A percentile compares a stretch with the other conserved stretches of the same genome.
phyloP scores from a whole-genome alignment of 371 early-diverging fungal genomes.

The Mortierella sp. region DNA sequence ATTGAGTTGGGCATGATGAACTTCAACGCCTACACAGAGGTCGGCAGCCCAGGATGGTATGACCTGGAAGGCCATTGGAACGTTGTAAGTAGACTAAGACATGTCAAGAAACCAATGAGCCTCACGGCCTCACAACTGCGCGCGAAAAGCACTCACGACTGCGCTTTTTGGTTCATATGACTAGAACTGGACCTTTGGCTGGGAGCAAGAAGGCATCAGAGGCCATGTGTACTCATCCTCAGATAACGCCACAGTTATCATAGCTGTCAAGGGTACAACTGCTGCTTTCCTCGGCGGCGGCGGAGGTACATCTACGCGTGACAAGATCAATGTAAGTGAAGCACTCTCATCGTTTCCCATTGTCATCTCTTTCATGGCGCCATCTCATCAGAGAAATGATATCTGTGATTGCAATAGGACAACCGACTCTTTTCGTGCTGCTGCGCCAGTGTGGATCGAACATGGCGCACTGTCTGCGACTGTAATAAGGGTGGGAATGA shows the following conservation, averaged over 20 bases:
- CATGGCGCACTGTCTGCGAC: conserved; percentile 87
- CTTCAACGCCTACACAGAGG: conserved; percentile 53
- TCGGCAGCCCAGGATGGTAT: conserved; percentile 46
- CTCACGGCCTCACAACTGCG: too few species aligned
- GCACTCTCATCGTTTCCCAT: not conserved
- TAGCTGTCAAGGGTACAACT: conserved; percentile 93
- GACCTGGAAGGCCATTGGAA: conserved; percentile 44
- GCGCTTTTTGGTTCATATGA: not conserved
- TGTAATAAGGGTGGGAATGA: conserved; percentile 71
- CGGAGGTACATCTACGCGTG: conserved; percentile 78
- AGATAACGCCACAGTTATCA: conserved; percentile 72
- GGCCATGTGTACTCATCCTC: conserved; percentile 87
- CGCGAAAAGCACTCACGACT: too few species aligned
- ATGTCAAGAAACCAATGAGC: too few species aligned
- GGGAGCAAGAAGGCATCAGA: conserved; percentile 86
- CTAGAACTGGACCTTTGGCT: conserved; percentile 84
- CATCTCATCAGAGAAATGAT: too few species aligned
- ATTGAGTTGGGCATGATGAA: conserved; percentile 53
- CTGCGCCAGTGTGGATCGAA: conserved; percentile 87
- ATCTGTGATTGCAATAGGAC: conserved; percentile 62
- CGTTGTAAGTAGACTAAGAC: conserved; percentile 29
- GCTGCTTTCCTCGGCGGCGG: conserved; percentile 77
- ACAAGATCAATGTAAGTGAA: conserved; percentile 81
- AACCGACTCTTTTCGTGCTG: conserved; percentile 97
- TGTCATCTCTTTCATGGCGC: not conserved